Evolutionary conservation across 441 rosid genomes (phyloP).

Genomic region (Arabidopsis hybrid): DNA sequence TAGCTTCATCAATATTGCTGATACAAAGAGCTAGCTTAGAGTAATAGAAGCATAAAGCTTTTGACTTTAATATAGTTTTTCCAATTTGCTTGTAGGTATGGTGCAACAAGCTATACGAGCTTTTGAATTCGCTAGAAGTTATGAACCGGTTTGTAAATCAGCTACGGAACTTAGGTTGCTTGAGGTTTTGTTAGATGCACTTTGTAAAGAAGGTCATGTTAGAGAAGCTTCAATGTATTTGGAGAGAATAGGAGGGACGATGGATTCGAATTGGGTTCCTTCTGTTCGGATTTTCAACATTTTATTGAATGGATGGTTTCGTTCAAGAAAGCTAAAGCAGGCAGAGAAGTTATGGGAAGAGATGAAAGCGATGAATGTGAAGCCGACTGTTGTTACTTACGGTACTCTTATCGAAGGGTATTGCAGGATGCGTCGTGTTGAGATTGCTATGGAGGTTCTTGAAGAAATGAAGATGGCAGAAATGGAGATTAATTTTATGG

Average conservation of each 20-base stretch:
- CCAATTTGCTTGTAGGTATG: slow-evolving; percentile 58
- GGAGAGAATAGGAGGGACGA: slow-evolving; percentile 43
- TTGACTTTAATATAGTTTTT: neutral
- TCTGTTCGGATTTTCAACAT: slow-evolving; percentile 70
- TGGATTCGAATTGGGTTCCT: slow-evolving; percentile 56
- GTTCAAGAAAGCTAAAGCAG: slow-evolving; percentile 65
- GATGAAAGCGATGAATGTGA: slow-evolving; percentile 62
- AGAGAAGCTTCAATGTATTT: slow-evolving; percentile 62
- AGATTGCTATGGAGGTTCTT: slow-evolving; percentile 69
- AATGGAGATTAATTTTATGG: slow-evolving; percentile 63
- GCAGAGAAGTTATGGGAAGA: slow-evolving; percentile 79
- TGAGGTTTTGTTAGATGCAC: slow-evolving; percentile 80
- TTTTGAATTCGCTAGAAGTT: slow-evolving; percentile 62
- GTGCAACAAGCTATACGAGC: slow-evolving; percentile 63
- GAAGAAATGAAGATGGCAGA: slow-evolving; percentile 74
- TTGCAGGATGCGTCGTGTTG: slow-evolving; percentile 69
- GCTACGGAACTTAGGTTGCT: slow-evolving; percentile 54
- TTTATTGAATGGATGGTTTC: slow-evolving; percentile 83
- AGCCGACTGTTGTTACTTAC: slow-evolving; percentile 71
- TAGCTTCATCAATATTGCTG: slow-evolving; percentile 14
- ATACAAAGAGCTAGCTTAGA: slow-evolving; percentile 5
- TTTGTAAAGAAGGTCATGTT: slow-evolving; percentile 82
- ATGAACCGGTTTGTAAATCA: slow-evolving; percentile 43
- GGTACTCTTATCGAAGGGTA: slow-evolving; percentile 88
- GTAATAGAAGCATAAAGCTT: neutral